phyloP scores from a whole-genome alignment of 768 basidiomycete genomes.

The Dendrothele bispora region DNA sequence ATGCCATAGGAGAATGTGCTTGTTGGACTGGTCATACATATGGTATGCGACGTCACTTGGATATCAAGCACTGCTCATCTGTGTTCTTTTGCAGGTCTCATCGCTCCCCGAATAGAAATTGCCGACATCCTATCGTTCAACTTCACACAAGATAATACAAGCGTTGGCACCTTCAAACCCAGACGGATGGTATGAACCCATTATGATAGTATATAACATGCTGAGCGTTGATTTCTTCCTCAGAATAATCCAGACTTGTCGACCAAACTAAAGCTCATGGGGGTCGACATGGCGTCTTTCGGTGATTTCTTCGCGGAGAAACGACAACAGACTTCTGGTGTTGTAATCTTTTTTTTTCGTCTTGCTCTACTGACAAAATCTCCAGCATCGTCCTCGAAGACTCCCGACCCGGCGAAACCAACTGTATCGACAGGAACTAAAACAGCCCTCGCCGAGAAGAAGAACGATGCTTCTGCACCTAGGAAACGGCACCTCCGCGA shows the following conservation, averaged over 20 bases:
- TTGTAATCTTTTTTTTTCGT: neutral
- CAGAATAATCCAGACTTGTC: too few relatives aligned
- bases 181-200: slow-evolving; percentile 65
- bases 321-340: slow-evolving; percentile 16
- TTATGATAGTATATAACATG: too few relatives aligned
- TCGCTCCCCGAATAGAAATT: slow-evolving; percentile 63
- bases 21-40: slow-evolving; percentile 67
- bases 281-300: slow-evolving; percentile 66
- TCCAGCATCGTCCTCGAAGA: neutral
- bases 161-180: too few relatives aligned
- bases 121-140: slow-evolving; percentile 76
- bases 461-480: slow-evolving; percentile 24
- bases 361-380: neutral
- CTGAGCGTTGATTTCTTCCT: too few relatives aligned
- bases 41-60: slow-evolving; percentile 77
- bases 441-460: slow-evolving; percentile 2
- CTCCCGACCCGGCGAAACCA: slow-evolving; percentile 2
- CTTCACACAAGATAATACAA: too few relatives aligned
- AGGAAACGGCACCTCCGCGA: too few relatives aligned
- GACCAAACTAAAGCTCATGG: too few relatives aligned
- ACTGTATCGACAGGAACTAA: neutral
- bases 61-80: slow-evolving; percentile 32
- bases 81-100: too few relatives aligned
- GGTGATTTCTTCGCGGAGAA: slow-evolving; percentile 74
- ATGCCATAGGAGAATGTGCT: slow-evolving; percentile 78